phyloP scores from a whole-genome alignment of 169 alveolate genomes.

The Eimeria necatrix region DNA sequence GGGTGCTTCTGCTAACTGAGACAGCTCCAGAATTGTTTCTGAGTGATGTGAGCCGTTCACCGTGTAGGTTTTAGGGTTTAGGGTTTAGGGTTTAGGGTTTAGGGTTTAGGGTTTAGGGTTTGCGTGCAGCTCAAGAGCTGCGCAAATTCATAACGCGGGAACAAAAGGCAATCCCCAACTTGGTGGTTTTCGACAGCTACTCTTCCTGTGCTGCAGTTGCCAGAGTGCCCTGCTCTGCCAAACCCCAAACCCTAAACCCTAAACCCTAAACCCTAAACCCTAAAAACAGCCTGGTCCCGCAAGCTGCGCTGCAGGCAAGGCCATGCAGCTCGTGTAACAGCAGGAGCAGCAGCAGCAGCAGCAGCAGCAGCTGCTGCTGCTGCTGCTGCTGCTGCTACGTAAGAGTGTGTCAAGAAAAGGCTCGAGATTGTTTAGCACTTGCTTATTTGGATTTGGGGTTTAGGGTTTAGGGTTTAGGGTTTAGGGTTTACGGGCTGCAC shows the following conservation, averaged over 20 bases:
- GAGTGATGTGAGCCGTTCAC: too few relatives aligned
- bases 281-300: too few relatives aligned
- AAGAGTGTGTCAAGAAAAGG: too few relatives aligned
- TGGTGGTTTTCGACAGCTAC: constrained; percentile 48
- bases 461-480: not conserved
- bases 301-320: not conserved
- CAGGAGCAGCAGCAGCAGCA: not conserved
- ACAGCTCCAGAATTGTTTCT: too few relatives aligned
- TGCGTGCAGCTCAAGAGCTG: constrained; percentile 79
- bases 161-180: constrained; percentile 68
- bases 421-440: too few relatives aligned
- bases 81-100: constrained; percentile 40
- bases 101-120: constrained; percentile 44
- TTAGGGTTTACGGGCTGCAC: not conserved
- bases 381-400: constrained; percentile 19
- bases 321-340: not conserved
- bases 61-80: not conserved
- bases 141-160: constrained; percentile 65
- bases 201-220: constrained; percentile 75
- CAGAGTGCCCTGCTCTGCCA: constrained; percentile 38
- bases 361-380: constrained; percentile 39
- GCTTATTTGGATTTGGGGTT: not conserved
- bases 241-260: constrained; percentile 20
- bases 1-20: not conserved
- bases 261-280: not conserved